phyloP scores from a whole-genome alignment of 176 grass and related monocot genomes.

The Oryza nivara region DNA sequence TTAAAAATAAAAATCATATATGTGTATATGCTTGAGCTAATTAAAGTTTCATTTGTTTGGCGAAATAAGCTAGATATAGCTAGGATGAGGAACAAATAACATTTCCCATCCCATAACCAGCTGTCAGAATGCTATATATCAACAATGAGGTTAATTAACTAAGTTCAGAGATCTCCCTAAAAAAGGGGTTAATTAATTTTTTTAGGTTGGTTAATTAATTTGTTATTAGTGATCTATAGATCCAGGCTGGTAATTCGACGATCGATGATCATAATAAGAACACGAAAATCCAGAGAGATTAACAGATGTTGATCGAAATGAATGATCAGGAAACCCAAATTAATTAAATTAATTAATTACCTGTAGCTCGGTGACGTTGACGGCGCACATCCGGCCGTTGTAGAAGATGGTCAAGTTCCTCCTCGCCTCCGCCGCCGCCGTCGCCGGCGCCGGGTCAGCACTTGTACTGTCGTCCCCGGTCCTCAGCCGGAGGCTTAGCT shows the following conservation, averaged over 20 bases:
- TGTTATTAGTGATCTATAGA: not conserved
- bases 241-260: not conserved
- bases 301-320: not conserved
- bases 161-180: not conserved
- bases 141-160: not conserved
- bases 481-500: slow-evolving; percentile 52
- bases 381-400: slow-evolving; percentile 59
- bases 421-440: not conserved
- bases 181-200: not conserved
- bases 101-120: too few species aligned
- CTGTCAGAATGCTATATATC: not conserved
- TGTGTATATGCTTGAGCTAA: not conserved
- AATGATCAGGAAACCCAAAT: not conserved
- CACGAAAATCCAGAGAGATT: not conserved
- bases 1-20: too few species aligned
- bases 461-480: not conserved
- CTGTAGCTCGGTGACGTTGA: slow-evolving; percentile 71
- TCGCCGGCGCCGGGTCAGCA: not conserved
- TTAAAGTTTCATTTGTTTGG: not conserved
- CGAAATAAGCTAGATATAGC: too few species aligned
- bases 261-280: not conserved
- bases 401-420: slow-evolving; percentile 73
- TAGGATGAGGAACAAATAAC: too few species aligned
- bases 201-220: too few species aligned
- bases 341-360: slow-evolving; percentile 18